Conservation (phyloP, 805 yeast species). For the Barnettozyma siamensis region DNA sequence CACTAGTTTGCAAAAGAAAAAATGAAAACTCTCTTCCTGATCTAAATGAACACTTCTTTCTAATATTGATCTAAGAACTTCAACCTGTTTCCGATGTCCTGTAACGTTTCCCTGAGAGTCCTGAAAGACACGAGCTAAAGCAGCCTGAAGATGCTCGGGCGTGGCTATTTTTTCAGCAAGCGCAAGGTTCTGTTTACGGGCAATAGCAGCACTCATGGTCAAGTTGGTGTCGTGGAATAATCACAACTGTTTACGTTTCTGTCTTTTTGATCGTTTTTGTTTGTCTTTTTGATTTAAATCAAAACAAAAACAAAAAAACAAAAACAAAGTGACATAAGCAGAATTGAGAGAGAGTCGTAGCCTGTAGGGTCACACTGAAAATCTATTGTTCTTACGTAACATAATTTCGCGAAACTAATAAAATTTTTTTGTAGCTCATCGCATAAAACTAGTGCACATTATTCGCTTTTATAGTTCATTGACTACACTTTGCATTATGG, state of each 20-base stretch:
- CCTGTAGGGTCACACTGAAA: too few species aligned
- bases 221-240: too few species aligned
- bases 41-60: constrained; percentile 46
- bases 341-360: too few species aligned
- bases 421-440: constrained; percentile 13
- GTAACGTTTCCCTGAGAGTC: constrained; percentile 72
- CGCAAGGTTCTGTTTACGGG: constrained; percentile 10
- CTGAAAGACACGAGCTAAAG: constrained; percentile 67
- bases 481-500: constrained; percentile 6
- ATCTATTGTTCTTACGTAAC: too few species aligned
- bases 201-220: constrained; percentile 14
- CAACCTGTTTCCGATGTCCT: constrained; percentile 70
- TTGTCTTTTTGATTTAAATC: too few species aligned
- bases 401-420: not conserved
- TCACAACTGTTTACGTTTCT: too few species aligned
- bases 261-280: not conserved
- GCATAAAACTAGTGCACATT: constrained; percentile 1
- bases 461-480: not conserved
- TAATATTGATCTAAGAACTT: constrained; percentile 55
- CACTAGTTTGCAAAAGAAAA: constrained; percentile 52
- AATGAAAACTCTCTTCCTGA: constrained; percentile 53
- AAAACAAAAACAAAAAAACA: too few species aligned
- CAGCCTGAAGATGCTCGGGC: constrained; percentile 34
- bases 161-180: constrained; percentile 18
- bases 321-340: too few species aligned